These are phyloP conservation scores for Fraxinus excelsior DNA, from an alignment of 257 asterid genomes.

Conservation along the genomic window DNA sequence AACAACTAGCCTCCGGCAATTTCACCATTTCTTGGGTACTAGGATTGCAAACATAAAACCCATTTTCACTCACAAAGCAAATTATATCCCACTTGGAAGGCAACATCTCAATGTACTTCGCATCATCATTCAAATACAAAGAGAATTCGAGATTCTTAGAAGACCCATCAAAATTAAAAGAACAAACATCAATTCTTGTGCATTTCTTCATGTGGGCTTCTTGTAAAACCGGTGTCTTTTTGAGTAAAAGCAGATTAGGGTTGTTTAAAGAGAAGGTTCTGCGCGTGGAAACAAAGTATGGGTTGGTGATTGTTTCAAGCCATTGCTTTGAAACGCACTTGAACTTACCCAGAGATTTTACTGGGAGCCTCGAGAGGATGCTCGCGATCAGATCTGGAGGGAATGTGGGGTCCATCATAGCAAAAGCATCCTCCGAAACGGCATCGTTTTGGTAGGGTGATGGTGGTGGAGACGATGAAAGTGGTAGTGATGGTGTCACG, in stretches of 20 bases:
- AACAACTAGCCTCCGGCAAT: constrained; percentile 52
- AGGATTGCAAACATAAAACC: constrained; percentile 60
- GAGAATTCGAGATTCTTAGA: constrained; percentile 46
- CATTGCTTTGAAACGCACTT: constrained; percentile 59
- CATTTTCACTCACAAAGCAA: constrained; percentile 41
- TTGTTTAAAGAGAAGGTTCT: constrained; percentile 29
- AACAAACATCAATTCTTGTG: constrained; percentile 23
- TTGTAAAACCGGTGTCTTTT: constrained; percentile 32
- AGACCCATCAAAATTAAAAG: constrained; percentile 42
- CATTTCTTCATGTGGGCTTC: constrained; percentile 30
- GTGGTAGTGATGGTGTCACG: constrained; percentile 18
- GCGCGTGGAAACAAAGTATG: constrained; percentile 37
- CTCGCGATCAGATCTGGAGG: constrained; percentile 46
- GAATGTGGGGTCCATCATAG: constrained; percentile 27
- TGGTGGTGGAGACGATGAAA: constrained; percentile 14
- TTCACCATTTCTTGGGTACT: constrained; percentile 44
- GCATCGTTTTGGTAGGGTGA: constrained; percentile 2
- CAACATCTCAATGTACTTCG: constrained; percentile 44
- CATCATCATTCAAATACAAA: constrained; percentile 32
- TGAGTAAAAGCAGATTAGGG: constrained; percentile 40
- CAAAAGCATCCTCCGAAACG: constrained; percentile 18
- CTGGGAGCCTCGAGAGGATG: constrained; percentile 48
- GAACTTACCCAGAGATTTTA: constrained; percentile 52
- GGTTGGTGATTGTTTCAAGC: constrained; percentile 42
- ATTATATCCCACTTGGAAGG: constrained; percentile 57